Conservation (phyloP, 2,329 filamentous ascomycete species). For the Elsinoe australis region DNA sequence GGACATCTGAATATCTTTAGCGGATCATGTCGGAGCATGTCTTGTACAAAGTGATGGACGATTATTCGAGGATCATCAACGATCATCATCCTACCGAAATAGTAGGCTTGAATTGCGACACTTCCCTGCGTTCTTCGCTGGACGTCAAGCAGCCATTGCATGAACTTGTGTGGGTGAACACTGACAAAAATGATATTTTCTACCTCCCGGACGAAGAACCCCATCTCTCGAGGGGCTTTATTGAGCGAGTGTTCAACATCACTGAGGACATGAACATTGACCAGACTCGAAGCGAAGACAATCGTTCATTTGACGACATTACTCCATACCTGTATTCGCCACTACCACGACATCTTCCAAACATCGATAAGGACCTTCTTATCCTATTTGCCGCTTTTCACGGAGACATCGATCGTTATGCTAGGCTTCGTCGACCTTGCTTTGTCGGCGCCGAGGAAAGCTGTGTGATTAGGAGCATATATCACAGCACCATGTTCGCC, state of each 20-base stretch:
- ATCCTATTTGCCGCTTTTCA: conserved; percentile 34
- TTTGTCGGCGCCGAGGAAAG: conserved; percentile 24
- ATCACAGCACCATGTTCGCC: conserved; percentile 35
- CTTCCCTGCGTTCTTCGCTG: conserved; percentile 28
- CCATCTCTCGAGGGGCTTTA: no score
- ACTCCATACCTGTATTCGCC: conserved; percentile 26
- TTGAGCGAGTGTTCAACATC: conserved; percentile 26
- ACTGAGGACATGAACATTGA: conserved; percentile 28
- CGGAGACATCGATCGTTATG: conserved; percentile 37
- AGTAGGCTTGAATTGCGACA: conserved; percentile 32
- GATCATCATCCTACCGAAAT: background rate
- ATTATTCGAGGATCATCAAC: conserved; percentile 26
- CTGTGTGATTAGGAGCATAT: conserved; percentile 32
- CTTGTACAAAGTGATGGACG: conserved; percentile 34
- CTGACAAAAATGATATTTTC: no score
- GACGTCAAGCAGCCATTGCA: conserved; percentile 19
- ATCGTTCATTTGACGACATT: conserved; percentile 19
- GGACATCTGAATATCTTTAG: conserved; percentile 20
- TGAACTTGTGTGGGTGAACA: no score
- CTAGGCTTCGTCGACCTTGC: conserved; percentile 29
- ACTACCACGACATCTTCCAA: conserved; percentile 33
- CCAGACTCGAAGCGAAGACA: conserved; percentile 15
- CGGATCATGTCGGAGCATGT: conserved; percentile 26
- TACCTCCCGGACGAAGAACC: no score
- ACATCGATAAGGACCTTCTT: conserved; percentile 34